Evolutionary conservation across 495 filamentous ascomycete species (phyloP).

Genomic region (Penicillium pulvis): DNA sequence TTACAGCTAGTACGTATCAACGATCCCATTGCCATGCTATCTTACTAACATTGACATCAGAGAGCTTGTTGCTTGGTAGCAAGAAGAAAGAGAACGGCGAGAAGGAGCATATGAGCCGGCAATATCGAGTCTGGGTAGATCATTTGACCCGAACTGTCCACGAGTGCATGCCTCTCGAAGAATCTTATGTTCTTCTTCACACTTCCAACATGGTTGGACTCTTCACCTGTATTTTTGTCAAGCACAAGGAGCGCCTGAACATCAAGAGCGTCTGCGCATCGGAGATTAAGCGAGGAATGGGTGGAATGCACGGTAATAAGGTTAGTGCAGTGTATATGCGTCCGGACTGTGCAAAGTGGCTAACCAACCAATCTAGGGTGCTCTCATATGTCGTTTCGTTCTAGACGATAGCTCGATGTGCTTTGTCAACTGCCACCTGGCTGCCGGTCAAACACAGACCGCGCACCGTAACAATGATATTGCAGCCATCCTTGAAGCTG

Average conservation of each 20-base stretch:
- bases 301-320: slow-evolving; percentile 93
- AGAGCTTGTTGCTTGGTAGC: slow-evolving; percentile 62
- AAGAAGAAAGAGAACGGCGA: slow-evolving; percentile 91
- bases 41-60: slow-evolving; percentile 38
- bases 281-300: slow-evolving; percentile 94
- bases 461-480: slow-evolving; percentile 91
- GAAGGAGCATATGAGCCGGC: slow-evolving; percentile 94
- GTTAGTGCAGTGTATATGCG: slow-evolving; percentile 34
- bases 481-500: slow-evolving; percentile 81
- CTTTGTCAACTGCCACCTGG: slow-evolving; percentile 97
- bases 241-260: slow-evolving; percentile 68
- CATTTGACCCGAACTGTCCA: slow-evolving; percentile 79
- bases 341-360: slow-evolving; percentile 3
- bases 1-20: slow-evolving; percentile 77
- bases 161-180: slow-evolving; percentile 74
- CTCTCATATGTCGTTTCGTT: slow-evolving; percentile 85
- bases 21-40: neutral
- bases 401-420: slow-evolving; percentile 92
- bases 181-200: slow-evolving; percentile 84
- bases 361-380: slow-evolving; percentile 56
- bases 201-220: slow-evolving; percentile 88
- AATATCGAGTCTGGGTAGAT: slow-evolving; percentile 95
- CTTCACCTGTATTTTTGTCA: slow-evolving; percentile 95
- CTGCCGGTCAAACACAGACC: slow-evolving; percentile 88
- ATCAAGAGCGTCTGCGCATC: slow-evolving; percentile 75